Evolutionary conservation across 148 eudicot species (phyloP).

Genomic region (Rhododendron vialii): DNA sequence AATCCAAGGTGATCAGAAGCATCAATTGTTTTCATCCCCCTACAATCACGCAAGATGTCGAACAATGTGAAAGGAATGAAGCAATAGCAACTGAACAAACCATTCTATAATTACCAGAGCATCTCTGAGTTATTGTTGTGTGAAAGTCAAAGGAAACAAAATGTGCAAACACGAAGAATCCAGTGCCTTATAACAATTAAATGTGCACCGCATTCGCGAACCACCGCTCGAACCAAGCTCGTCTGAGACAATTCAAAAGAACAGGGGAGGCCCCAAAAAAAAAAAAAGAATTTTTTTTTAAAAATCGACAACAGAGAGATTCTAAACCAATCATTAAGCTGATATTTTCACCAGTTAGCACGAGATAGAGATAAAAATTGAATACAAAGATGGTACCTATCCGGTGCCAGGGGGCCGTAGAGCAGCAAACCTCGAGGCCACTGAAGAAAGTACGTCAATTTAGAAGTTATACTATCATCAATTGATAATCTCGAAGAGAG

Average conservation of each 20-base stretch:
- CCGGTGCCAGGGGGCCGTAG: constrained; percentile 95
- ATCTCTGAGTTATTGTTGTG: neutral
- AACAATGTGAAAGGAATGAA: neutral
- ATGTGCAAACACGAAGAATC: constrained; percentile 10
- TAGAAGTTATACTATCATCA: neutral
- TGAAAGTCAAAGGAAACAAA: neutral
- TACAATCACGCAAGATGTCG: too few relatives aligned
- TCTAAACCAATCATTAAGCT: too few relatives aligned
- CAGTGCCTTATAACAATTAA: constrained; percentile 69
- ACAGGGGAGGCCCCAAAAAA: too few relatives aligned
- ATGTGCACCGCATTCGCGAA: constrained; percentile 83
- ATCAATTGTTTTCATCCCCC: too few relatives aligned
- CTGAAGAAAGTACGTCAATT: constrained; percentile 24
- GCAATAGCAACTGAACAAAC: neutral
- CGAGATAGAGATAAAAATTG: neutral
- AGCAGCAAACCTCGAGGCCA: constrained; percentile 92
- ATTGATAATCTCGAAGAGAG: neutral
- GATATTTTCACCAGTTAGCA: neutral
- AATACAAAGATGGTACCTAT: constrained; percentile 44
- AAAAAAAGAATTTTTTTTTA: too few relatives aligned
- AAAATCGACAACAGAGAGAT: too few relatives aligned
- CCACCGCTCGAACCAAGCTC: constrained; percentile 97
- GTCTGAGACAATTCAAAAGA: too few relatives aligned
- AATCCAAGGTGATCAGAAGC: too few relatives aligned
- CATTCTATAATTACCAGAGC: neutral